Conservation (phyloP, 371 early-diverging fungal species). For the Haplosporangium sp. region DNA sequence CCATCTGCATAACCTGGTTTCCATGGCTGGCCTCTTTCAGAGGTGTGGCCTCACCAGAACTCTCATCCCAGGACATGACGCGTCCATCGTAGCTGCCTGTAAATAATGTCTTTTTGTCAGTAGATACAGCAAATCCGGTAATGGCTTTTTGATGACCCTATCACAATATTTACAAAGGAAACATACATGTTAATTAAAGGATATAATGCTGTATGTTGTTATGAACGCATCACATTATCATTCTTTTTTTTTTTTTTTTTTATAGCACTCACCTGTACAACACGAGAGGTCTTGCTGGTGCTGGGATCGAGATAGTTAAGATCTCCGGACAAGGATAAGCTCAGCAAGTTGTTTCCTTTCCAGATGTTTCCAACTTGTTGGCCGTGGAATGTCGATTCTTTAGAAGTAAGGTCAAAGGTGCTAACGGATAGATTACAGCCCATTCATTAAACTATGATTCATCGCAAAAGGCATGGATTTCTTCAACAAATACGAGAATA, state of each 20-base stretch:
- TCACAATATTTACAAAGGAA: background rate
- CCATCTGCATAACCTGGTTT: conserved; percentile 77
- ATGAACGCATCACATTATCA: too few species aligned
- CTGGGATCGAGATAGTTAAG: conserved; percentile 84
- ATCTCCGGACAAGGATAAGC: conserved; percentile 86
- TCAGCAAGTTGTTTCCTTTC: conserved; percentile 80
- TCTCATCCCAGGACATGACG: conserved; percentile 62
- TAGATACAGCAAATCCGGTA: conserved; percentile 77
- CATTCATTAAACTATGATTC: background rate
- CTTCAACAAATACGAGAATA: too few species aligned
- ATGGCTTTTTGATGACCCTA: conserved; percentile 89
- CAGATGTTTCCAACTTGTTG: conserved; percentile 97
- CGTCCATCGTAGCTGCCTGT: conserved; percentile 95
- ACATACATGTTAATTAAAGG: background rate
- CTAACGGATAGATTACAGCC: conserved; percentile 32
- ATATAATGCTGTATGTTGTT: background rate
- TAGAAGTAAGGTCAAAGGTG: conserved; percentile 63
- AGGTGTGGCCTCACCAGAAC: conserved; percentile 52
- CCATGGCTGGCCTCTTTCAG: conserved; percentile 69
- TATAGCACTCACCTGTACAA: conserved; percentile 59
- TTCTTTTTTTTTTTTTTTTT: too few species aligned
- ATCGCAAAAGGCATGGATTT: too few species aligned
- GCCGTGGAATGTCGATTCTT: conserved; percentile 61
- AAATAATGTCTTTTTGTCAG: conserved; percentile 70
- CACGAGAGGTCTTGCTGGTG: conserved; percentile 63